A percentile compares a stretch with the other conserved stretches of the same genome.
Evolutionary conservation across 106 monocot species (phyloP).

Genomic region (Allium fistulosum): DNA sequence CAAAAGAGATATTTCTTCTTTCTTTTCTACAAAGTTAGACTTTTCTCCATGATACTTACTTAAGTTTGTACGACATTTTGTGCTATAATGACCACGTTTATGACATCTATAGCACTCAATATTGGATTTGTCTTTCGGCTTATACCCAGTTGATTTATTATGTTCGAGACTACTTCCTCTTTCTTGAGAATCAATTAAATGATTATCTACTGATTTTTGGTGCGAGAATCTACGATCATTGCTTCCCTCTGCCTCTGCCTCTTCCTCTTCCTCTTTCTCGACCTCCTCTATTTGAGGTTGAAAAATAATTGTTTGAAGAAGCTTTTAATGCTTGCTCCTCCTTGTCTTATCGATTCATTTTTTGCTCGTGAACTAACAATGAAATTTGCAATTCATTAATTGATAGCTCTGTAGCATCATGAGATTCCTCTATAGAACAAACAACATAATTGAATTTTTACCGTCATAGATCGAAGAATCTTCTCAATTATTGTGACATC

Average conservation of each 20-base stretch:
- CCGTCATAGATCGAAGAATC: slow-evolving; percentile 1
- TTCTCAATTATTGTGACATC: background rate
- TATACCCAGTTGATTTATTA: too few species aligned
- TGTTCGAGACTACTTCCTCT: too few species aligned
- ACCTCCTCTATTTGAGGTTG: background rate
- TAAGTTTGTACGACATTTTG: too few species aligned
- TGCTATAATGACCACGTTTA: too few species aligned
- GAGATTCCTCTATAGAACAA: background rate
- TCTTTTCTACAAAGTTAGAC: too few species aligned
- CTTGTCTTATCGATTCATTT: background rate
- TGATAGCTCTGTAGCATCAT: background rate
- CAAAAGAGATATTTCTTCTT: too few species aligned
- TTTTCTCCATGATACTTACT: too few species aligned
- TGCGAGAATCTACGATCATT: background rate
- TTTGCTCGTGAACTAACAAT: background rate
- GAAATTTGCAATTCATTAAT: background rate
- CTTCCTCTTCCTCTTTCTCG: background rate
- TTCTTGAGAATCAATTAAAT: too few species aligned
- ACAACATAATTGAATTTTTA: slow-evolving; percentile 1
- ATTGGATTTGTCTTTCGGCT: too few species aligned
- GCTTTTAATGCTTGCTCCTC: background rate
- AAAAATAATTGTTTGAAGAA: background rate
- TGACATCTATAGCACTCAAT: too few species aligned
- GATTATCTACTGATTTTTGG: too few species aligned
- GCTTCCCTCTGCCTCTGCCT: background rate